A percentile compares a stretch with the other conserved stretches of the same genome.
phyloP scores from a whole-genome alignment of 352 stramenopile genomes.

The Phytophthora litchii region DNA sequence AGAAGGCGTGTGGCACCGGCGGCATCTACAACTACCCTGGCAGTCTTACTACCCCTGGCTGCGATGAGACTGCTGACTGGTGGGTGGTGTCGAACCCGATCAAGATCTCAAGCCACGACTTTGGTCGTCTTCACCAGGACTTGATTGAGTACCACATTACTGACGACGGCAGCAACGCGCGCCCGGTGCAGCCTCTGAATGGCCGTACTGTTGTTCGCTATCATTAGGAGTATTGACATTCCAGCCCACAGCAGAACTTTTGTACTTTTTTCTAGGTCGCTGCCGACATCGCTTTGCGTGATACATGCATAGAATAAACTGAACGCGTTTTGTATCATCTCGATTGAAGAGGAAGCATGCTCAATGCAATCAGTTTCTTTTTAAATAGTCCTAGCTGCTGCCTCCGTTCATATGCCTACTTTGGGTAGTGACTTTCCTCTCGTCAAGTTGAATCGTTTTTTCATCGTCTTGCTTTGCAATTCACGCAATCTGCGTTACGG shows the following conservation, averaged over 20 bases:
- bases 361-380: constrained; percentile 1
- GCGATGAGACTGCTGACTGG: constrained; percentile 64
- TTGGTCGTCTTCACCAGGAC: constrained; percentile 40
- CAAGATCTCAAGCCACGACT: constrained; percentile 44
- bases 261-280: constrained; percentile 10
- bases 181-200: constrained; percentile 48
- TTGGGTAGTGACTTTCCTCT: not conserved
- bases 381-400: not conserved
- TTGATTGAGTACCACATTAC: constrained; percentile 41
- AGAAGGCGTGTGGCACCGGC: constrained; percentile 10
- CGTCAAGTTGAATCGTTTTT: not conserved
- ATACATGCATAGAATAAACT: constrained; percentile 12
- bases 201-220: constrained; percentile 33
- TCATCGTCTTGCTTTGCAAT: not conserved
- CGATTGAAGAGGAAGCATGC: not conserved
- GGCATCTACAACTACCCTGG: constrained; percentile 68
- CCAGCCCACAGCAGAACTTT: constrained; percentile 25
- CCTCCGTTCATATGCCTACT: not conserved
- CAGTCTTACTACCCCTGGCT: constrained; percentile 65
- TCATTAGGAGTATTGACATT: constrained; percentile 14
- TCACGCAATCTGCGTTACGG: not conserved
- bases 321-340: constrained; percentile 3
- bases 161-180: constrained; percentile 50
- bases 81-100: constrained; percentile 64
- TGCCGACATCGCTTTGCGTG: constrained; percentile 8